Evolutionary conservation across 1,139 yeast species (phyloP), one percentile per base, ranked within the genome.

Genomic region (Taphrina wiesneri): DNA sequence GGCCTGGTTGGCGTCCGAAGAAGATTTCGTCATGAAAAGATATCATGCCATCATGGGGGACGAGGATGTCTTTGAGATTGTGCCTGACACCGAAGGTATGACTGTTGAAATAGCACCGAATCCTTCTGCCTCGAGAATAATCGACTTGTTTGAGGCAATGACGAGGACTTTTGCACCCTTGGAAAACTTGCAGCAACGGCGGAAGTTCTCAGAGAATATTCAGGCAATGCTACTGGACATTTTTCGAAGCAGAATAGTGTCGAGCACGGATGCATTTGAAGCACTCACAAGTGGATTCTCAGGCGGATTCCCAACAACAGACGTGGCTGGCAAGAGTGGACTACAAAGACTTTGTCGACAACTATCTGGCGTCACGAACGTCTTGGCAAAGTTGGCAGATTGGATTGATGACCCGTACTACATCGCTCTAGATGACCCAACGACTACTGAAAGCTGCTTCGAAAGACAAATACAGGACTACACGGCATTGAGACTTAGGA

Each of bases 1-100:
- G n/a, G 78, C 78, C 54, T 90, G 97, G 96, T 78, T 90, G 2
- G 75, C 77, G 3, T 82, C 85, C 70, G 97, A 91, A 73, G 78
- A 81, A 34, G 79, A 80, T 1, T 71, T 86, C 67, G 87, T 89
- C 1, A 76, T 78, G 34, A 78, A 78, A 23, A 80, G 93, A 69
- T 88, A 83, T 70, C 78, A 81, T 21, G 88, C 84, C 67, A 84
- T 90, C 30, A 76, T 86, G 9, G 79, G 79, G 0, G 76, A 83
- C 0, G 73, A 79, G 0, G 81, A 83, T 68, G 86, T 90, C 0
- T 78, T 77, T 67, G 91, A 86, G 65, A 82, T 84, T 66, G 85
- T 83, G 25, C 82, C 79, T 74, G 56, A 82, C 78, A 65, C 72
- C 69, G 72, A 81, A 77, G 66, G 76, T 68, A 15, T 30, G 23